Evolutionary conservation across 345 rosid species (phyloP).

Genomic region (Heritiera fomes): DNA sequence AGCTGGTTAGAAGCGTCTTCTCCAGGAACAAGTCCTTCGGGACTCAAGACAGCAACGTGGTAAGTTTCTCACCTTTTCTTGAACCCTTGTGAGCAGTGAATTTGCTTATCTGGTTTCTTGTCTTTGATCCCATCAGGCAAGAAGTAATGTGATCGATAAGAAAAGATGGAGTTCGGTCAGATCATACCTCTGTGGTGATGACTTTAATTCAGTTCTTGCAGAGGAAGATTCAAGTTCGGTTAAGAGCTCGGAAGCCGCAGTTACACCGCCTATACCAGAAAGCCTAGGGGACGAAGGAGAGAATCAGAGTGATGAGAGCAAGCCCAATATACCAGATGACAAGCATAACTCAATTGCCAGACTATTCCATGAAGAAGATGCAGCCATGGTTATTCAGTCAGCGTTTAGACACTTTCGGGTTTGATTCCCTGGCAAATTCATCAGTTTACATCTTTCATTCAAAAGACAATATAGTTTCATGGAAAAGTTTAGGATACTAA

Average conservation of each 20-base stretch:
- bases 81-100: background rate
- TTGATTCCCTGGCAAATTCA: slow-evolving; percentile 13
- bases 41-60: slow-evolving; percentile 41
- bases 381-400: slow-evolving; percentile 71
- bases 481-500: background rate
- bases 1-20: slow-evolving; percentile 65
- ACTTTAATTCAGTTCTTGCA: slow-evolving; percentile 71
- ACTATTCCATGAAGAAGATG: slow-evolving; percentile 59
- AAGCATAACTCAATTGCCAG: slow-evolving; percentile 48
- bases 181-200: slow-evolving; percentile 73
- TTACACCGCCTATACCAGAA: slow-evolving; percentile 37
- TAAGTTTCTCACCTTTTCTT: slow-evolving; percentile 29
- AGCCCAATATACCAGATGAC: slow-evolving; percentile 29
- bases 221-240: slow-evolving; percentile 75
- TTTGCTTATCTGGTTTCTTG: background rate
- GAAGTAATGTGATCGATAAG: slow-evolving; percentile 47
- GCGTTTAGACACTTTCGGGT: slow-evolving; percentile 73
- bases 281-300: slow-evolving; percentile 29
- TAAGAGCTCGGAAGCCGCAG: slow-evolving; percentile 55
- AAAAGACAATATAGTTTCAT: no score
- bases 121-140: slow-evolving; percentile 41
- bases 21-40: slow-evolving; percentile 50
- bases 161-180: slow-evolving; percentile 66
- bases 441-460: background rate
- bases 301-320: slow-evolving; percentile 33